These are phyloP conservation scores for Volvox carteri DNA, from an alignment of 163 green algal species.

Conservation along the genomic window DNA sequence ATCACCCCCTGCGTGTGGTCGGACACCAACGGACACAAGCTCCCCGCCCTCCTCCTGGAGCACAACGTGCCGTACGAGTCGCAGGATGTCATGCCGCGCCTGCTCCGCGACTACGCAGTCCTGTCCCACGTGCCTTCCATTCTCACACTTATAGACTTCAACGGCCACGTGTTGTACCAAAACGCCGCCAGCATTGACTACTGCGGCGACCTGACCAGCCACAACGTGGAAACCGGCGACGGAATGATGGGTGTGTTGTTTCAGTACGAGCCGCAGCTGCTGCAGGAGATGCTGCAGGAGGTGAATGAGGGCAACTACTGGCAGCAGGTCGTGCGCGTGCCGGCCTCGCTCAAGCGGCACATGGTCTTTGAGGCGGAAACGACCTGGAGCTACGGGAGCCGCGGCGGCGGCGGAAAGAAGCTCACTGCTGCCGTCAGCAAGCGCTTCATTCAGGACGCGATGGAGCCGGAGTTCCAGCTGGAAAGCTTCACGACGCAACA, in stretches of 20 bases:
- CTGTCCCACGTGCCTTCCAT: conserved; percentile 70
- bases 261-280: conserved; percentile 61
- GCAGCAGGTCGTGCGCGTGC: conserved; percentile 66
- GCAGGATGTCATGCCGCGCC: conserved; percentile 67
- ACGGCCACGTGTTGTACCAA: conserved; percentile 67
- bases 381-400: conserved; percentile 36
- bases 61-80: conserved; percentile 69
- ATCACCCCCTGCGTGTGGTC: conserved; percentile 67
- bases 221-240: conserved; percentile 51
- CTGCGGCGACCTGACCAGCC: conserved; percentile 64
- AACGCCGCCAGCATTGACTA: conserved; percentile 69
- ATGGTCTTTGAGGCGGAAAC: conserved; percentile 52
- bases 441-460: conserved; percentile 51
- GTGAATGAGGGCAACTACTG: conserved; percentile 65
- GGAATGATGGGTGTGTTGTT: conserved; percentile 61
- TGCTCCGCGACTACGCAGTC: conserved; percentile 70
- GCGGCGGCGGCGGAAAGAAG: conserved; percentile 35
- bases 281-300: conserved; percentile 70
- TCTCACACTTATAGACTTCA: conserved; percentile 72
- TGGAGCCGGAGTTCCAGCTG: conserved; percentile 57
- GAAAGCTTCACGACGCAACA: conserved; percentile 59
- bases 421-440: conserved; percentile 50
- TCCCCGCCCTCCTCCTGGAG: conserved; percentile 62
- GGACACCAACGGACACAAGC: conserved; percentile 48
- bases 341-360: conserved; percentile 37